These are phyloP conservation scores for Sclerotinia glacialis DNA, from an alignment of 2,329 filamentous ascomycete species.

Conservation along the genomic window DNA sequence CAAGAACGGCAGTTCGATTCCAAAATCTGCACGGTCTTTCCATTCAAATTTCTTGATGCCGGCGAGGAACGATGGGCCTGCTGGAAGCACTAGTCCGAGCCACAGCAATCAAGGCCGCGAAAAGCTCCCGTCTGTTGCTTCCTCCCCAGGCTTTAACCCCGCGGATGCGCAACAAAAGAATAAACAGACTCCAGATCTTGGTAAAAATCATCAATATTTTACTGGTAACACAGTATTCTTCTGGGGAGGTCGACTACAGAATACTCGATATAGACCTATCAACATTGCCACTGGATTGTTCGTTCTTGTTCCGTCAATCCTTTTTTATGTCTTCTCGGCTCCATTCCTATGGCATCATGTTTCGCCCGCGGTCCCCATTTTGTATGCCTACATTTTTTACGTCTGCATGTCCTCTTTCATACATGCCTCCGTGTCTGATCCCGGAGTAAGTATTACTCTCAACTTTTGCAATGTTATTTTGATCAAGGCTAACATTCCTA, in stretches of 20 bases:
- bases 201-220: constrained; percentile 88
- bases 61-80: constrained; percentile 51
- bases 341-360: constrained; percentile 81
- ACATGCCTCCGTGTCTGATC: constrained; percentile 88
- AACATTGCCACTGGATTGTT: constrained; percentile 83
- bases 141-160: constrained; percentile 63
- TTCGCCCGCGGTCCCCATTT: constrained; percentile 81
- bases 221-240: constrained; percentile 91
- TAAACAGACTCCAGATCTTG: constrained; percentile 44
- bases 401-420: constrained; percentile 90
- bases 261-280: constrained; percentile 81
- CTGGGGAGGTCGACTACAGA: constrained; percentile 80
- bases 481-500: constrained; percentile 42
- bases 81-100: constrained; percentile 49
- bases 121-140: constrained; percentile 77
- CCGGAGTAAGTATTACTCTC: constrained; percentile 65
- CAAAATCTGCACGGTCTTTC: constrained; percentile 73
- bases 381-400: constrained; percentile 89
- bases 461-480: constrained; percentile 12
- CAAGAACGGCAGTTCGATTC: constrained; percentile 50
- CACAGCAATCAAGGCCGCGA: constrained; percentile 67
- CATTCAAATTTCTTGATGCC: constrained; percentile 70
- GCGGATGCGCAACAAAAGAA: constrained; percentile 42
- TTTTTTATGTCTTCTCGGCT: constrained; percentile 85
- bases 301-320: constrained; percentile 70